These are phyloP conservation scores for Melaleuca alternifolia DNA, from an alignment of 345 rosid species.

Conservation along the genomic window DNA sequence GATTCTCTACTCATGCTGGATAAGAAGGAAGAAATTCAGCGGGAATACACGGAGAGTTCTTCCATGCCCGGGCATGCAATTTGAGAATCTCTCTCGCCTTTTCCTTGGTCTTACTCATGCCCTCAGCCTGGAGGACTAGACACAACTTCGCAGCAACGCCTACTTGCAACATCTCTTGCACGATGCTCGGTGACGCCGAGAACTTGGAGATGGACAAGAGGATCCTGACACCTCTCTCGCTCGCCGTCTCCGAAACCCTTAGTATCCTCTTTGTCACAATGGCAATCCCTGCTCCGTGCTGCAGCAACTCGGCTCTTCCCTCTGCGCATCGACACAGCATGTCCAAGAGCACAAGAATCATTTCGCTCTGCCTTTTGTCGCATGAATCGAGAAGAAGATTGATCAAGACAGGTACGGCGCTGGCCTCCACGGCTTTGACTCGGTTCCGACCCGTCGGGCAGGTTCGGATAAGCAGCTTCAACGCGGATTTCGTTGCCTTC, in stretches of 20 bases:
- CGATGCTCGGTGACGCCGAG: constrained; percentile 35
- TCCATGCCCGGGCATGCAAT: constrained; percentile 62
- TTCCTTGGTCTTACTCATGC: constrained; percentile 34
- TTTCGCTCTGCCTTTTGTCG: constrained; percentile 37
- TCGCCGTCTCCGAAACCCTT: constrained; percentile 52
- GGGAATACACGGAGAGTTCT: constrained; percentile 48
- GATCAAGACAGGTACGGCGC: constrained; percentile 34
- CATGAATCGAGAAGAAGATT: constrained; percentile 61
- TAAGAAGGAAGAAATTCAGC: constrained; percentile 17
- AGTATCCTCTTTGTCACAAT: constrained; percentile 69
- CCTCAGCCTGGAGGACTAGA: constrained; percentile 47
- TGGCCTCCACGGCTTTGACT: constrained; percentile 50
- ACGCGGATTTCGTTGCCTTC: constrained; percentile 50
- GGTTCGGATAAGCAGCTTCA: constrained; percentile 30
- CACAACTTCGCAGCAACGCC: constrained; percentile 67
- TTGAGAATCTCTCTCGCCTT: constrained; percentile 56
- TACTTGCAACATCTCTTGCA: constrained; percentile 63
- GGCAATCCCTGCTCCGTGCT: constrained; percentile 60
- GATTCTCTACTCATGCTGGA: constrained; percentile 10
- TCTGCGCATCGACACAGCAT: constrained; percentile 57
- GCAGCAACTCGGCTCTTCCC: constrained; percentile 62
- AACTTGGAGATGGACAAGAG: constrained; percentile 46
- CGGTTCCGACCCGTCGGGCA: constrained; percentile 72
- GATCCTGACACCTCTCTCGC: constrained; percentile 55
- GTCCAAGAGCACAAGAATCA: constrained; percentile 42